These are phyloP conservation scores for Primulina eburnea DNA, from an alignment of 257 asterid genomes.

Conservation along the genomic window DNA sequence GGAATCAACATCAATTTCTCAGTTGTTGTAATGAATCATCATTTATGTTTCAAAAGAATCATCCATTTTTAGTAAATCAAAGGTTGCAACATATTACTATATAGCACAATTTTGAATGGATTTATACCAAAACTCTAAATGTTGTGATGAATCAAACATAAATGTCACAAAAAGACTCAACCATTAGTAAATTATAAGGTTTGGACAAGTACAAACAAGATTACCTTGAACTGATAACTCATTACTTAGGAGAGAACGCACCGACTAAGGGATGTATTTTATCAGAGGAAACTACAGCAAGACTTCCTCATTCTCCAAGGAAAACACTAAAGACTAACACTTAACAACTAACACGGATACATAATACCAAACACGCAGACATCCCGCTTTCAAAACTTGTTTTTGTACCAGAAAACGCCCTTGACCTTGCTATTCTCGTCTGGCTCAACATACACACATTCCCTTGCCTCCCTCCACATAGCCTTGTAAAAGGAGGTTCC, in stretches of 20 bases:
- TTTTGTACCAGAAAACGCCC: conserved; percentile 65
- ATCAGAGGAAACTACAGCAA: conserved; percentile 13
- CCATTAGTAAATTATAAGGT: not conserved
- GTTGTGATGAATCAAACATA: not conserved
- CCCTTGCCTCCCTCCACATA: conserved; percentile 64
- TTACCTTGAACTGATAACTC: not conserved
- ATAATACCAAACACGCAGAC: conserved; percentile 7
- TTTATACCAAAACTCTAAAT: not conserved
- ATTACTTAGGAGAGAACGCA: conserved; percentile 15
- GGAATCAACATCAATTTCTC: no score
- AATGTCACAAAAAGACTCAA: not conserved
- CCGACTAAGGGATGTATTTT: conserved; percentile 15
- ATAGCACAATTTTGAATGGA: not conserved
- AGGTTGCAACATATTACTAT: not conserved
- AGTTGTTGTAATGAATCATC: not conserved
- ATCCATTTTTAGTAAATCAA: no score
- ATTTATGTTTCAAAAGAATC: not conserved
- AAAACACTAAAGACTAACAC: conserved; percentile 13
- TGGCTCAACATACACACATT: conserved; percentile 57
- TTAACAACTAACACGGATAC: conserved; percentile 3
- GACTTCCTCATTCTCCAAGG: conserved; percentile 12
- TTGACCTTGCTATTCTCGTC: conserved; percentile 36
- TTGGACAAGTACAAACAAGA: conserved; percentile 12
- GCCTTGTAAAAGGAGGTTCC: conserved; percentile 55
- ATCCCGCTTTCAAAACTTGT: conserved; percentile 35